Evolutionary conservation across 331 rosid genomes (phyloP).

Genomic region (Malus hybrid): DNA sequence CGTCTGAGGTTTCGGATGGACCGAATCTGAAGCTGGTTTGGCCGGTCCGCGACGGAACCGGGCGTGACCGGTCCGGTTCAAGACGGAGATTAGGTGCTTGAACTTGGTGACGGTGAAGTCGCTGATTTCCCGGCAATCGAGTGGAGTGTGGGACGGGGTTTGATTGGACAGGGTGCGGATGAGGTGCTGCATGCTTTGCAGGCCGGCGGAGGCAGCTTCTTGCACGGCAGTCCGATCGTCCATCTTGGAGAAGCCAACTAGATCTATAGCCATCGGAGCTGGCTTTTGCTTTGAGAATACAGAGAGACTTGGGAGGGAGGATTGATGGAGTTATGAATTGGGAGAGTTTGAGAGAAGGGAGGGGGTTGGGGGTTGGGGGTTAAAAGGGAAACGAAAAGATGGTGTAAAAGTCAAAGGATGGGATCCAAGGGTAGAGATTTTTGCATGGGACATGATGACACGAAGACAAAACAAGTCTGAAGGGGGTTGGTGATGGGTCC

Average conservation of each 20-base stretch:
- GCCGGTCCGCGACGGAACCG: constrained; percentile 80
- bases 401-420: constrained; percentile 50
- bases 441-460: constrained; percentile 5
- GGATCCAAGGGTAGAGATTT: constrained; percentile 31
- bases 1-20: neutral
- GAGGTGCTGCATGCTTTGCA: constrained; percentile 68
- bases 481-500: neutral
- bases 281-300: neutral
- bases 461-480: neutral
- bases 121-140: constrained; percentile 46
- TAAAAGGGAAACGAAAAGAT: neutral
- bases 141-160: constrained; percentile 5
- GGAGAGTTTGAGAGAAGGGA: neutral
- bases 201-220: constrained; percentile 68
- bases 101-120: constrained; percentile 78
- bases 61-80: constrained; percentile 85
- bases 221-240: constrained; percentile 46
- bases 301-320: neutral
- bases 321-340: neutral
- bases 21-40: neutral
- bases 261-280: constrained; percentile 48
- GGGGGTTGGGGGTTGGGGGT: neutral
- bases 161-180: constrained; percentile 43
- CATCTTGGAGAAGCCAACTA: constrained; percentile 11
- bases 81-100: constrained; percentile 55